Percentiles rank a stretch among this genome's conserved stretches.
These are phyloP conservation scores for Thecaphora thlaspeos DNA, from an alignment of 1,284 basidiomycete genomes.

Conservation along the genomic window DNA sequence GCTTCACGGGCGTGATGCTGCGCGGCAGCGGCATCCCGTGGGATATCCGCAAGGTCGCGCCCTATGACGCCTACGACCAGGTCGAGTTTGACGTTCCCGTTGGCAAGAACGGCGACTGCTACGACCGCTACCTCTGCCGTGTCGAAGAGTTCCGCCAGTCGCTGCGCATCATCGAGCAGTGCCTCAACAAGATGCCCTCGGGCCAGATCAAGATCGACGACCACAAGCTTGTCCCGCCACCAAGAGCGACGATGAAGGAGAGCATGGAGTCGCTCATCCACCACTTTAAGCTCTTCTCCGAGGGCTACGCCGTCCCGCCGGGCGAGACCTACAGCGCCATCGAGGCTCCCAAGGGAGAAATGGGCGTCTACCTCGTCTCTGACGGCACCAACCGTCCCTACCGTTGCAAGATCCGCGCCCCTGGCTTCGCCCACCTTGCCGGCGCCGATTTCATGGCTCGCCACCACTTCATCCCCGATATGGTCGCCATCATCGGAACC, in stretches of 20 bases:
- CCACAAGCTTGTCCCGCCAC: conserved; percentile 95
- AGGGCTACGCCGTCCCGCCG: conserved; percentile 93
- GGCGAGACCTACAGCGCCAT: conserved; percentile 96
- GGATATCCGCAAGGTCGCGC: conserved; percentile 84
- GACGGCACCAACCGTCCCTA: conserved; percentile 57
- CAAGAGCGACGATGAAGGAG: conserved; percentile 97
- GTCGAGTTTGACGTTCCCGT: conserved; percentile 97
- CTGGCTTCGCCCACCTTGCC: conserved; percentile 56
- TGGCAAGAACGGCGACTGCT: conserved; percentile 95
- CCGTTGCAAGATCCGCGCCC: conserved; percentile 56
- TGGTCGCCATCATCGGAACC: conserved; percentile 56
- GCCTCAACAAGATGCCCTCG: conserved; percentile 90
- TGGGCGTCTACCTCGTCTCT: conserved; percentile 63
- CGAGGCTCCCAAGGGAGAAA: conserved; percentile 97
- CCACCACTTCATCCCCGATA: conserved; percentile 53
- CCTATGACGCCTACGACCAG: conserved; percentile 97
- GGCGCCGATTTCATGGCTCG: conserved; percentile 55
- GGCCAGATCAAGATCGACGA: conserved; percentile 94
- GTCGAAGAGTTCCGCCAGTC: conserved; percentile 97
- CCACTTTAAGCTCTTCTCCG: conserved; percentile 94
- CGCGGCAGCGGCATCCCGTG: conserved; percentile 90
- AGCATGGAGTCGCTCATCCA: conserved; percentile 94
- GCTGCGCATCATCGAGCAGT: conserved; percentile 80
- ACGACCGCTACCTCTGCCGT: conserved; percentile 90
- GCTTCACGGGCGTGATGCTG: conserved; percentile 96